Evolutionary conservation across 805 yeast genomes (phyloP), one percentile per base, ranked within the genome.

Genomic region (Tetrapisispora taiwanensis): DNA sequence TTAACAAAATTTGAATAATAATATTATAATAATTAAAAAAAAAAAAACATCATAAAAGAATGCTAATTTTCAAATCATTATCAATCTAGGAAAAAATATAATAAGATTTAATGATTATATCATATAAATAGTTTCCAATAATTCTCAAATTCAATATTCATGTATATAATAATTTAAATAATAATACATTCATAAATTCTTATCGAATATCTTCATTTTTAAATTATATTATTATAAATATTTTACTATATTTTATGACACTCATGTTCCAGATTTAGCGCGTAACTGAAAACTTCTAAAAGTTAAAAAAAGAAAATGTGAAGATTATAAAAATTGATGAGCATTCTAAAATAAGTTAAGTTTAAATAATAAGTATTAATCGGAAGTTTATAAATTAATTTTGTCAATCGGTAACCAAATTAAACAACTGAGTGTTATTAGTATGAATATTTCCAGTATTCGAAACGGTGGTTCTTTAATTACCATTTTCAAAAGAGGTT

Each of bases 1-100:
- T 20, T 41, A 19, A 35, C 39, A 27, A 41, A 32, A 17, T 39
- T 39, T 32, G 31, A 32, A 30, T 27, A 18, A 34, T 10, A 31
- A 9, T n/a, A n/a, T 14, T 7, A 14, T 30, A 22, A 22, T 22
- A 22, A 22, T 22, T 22, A 22, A 22, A 8, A 22, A 22, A 6
- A 22, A 5, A 6, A 22, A 22, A 22, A 22, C 26, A n/a, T n/a
- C n/a, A n/a, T n/a, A n/a, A n/a, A n/a, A n/a, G n/a, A n/a, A n/a
- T n/a, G n/a, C n/a, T n/a, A n/a, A n/a, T n/a, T n/a, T n/a, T n/a
- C n/a, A 5, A 22, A 22, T 22, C 26, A 22, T 22, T 22, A 22
- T 22, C 8, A 22, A 22, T 22, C 26, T 22, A 8, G n/a, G n/a
- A n/a, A n/a, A 22, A 22, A 22, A 6, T 6, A 22, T 8, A 22